Evolutionary conservation across 345 rosid species (phyloP).

Genomic region (Crucihimalaya himalaica): DNA sequence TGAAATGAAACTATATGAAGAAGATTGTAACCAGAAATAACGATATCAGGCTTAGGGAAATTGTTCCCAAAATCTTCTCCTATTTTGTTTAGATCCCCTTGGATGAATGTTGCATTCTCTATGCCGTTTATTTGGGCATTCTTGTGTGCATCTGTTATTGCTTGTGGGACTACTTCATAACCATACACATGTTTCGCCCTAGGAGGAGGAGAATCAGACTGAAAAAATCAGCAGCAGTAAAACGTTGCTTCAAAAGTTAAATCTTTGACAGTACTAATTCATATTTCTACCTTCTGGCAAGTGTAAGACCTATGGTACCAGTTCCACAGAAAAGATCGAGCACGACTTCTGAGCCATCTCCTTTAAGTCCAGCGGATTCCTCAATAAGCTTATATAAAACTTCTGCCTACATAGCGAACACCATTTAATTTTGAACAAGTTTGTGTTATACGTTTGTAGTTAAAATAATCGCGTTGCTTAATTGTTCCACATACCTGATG

Average conservation of each 20-base stretch:
- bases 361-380: slow-evolving; percentile 78
- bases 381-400: slow-evolving; percentile 83
- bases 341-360: slow-evolving; percentile 89
- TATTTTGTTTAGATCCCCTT: slow-evolving; percentile 96
- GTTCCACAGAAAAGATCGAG: slow-evolving; percentile 97
- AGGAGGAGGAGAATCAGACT: slow-evolving; percentile 2
- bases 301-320: slow-evolving; percentile 90
- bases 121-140: slow-evolving; percentile 84
- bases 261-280: not conserved
- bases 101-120: slow-evolving; percentile 75
- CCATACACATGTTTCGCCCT: slow-evolving; percentile 90
- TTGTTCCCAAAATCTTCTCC: slow-evolving; percentile 72
- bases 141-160: slow-evolving; percentile 67
- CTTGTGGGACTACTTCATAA: slow-evolving; percentile 93
- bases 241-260: not conserved
- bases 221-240: slow-evolving; percentile 3
- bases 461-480: not conserved
- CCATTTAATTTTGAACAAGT: not conserved
- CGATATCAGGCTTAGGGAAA: slow-evolving; percentile 81
- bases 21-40: slow-evolving; percentile 70
- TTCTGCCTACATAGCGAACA: slow-evolving; percentile 67
- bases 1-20: not conserved
- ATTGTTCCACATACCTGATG: slow-evolving; percentile 55
- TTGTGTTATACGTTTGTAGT: not conserved
- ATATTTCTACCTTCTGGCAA: slow-evolving; percentile 65